Conservation (phyloP, 1,284 basidiomycete genomes). For the Megacollybia platyphylla region DNA sequence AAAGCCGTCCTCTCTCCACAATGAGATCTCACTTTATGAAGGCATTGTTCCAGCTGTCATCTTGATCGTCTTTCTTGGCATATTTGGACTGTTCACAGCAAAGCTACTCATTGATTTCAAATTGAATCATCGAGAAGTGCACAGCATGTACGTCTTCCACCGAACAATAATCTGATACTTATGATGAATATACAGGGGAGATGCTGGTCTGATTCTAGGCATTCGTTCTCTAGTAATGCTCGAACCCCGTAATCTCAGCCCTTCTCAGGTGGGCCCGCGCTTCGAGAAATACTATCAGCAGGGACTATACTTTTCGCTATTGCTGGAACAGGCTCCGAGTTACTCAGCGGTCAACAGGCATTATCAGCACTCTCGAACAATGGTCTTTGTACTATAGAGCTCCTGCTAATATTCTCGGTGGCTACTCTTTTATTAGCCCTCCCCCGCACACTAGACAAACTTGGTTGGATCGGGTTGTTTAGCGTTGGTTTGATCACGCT, state of each 20-base stretch:
- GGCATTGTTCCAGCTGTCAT: constrained; percentile 42
- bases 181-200: constrained; percentile 20
- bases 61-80: constrained; percentile 41
- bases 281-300: constrained; percentile 29
- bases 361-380: constrained; percentile 32
- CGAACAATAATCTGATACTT: not conserved
- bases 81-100: constrained; percentile 37
- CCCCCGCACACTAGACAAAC: constrained; percentile 31
- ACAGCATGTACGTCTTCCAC: constrained; percentile 29
- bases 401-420: constrained; percentile 30
- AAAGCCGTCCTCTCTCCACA: constrained; percentile 3
- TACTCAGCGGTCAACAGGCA: constrained; percentile 38
- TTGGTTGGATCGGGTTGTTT: constrained; percentile 31
- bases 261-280: constrained; percentile 23
- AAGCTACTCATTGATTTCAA: constrained; percentile 47
- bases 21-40: constrained; percentile 8
- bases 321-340: constrained; percentile 25
- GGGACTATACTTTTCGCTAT: constrained; percentile 44
- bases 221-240: too few relatives aligned
- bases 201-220: constrained; percentile 37
- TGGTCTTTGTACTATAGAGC: constrained; percentile 29
- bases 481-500: constrained; percentile 28
- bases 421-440: constrained; percentile 30
- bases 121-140: constrained; percentile 39
- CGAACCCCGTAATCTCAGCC: too few relatives aligned